Conservation (phyloP, 345 rosid genomes). For the Rhodamnia argentea region DNA sequence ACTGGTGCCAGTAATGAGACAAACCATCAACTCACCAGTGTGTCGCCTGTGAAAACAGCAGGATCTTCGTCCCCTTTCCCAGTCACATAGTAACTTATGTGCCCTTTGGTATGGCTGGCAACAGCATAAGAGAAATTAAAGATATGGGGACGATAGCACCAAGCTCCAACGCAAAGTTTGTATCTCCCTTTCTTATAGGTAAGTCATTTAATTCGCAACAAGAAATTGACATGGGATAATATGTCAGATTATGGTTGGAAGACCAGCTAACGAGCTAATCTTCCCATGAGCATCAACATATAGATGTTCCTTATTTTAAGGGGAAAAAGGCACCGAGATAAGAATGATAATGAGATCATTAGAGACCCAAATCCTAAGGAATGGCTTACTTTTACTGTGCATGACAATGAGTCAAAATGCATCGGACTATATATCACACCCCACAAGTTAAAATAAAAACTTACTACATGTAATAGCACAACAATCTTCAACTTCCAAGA, state of each 20-base stretch:
- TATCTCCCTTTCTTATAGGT: not conserved
- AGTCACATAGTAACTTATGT: conserved; percentile 75
- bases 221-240: not conserved
- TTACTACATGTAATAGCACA: not conserved
- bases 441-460: not conserved
- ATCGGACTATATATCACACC: not conserved
- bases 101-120: conserved; percentile 80
- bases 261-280: not conserved
- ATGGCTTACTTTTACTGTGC: not conserved
- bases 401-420: not conserved
- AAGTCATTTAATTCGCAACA: not conserved
- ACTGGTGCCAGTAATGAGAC: not conserved
- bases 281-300: not conserved
- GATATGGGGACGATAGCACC: not conserved
- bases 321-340: not conserved
- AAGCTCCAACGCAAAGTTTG: not conserved
- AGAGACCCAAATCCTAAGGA: not conserved
- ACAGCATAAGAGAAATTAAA: conserved; percentile 6
- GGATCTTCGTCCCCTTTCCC: conserved; percentile 50
- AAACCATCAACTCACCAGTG: conserved; percentile 44
- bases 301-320: not conserved
- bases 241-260: not conserved
- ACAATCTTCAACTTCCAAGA: not conserved
- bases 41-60: conserved; percentile 89
- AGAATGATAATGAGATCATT: not conserved